Evolutionary conservation across 192 early-diverging fungal genomes (phyloP), one percentile per base, ranked within the genome.

Genomic region (Coemansia sp.): DNA sequence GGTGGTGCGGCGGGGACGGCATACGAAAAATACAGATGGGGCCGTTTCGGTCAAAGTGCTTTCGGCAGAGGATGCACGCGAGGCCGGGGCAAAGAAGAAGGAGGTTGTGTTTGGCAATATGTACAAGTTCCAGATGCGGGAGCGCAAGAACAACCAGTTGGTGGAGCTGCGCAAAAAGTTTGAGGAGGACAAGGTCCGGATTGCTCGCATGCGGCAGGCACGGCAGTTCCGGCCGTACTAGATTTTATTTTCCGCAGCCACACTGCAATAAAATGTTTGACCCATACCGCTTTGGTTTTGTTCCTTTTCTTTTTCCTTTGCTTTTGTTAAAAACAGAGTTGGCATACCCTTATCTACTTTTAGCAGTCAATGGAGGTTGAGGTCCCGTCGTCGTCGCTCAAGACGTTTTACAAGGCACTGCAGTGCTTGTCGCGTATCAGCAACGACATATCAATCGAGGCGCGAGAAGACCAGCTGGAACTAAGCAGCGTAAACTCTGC

Each of bases 51-150:
- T 85, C 18, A 79, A 82, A 3, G 88, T 84, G 3, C 84, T 83
- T 21, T 84, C 85, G n/a, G 76, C 73, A 3, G 79, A 83, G 9
- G 82, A 84, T 52, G 77, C 79, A 71, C 60, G 64, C 79, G 58
- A 87, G 88, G 73, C 86, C 70, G 63, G 91, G 3, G 50, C 26
- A 2, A 60, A 56, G 63, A 72, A 94, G 87, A 89, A 92, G 83
- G 85, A 89, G 61, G 87, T 88, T 55, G 23, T 60, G 55, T 82
- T 93, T 50, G 84, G 86, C 21, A 90, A 98, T 82, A 93, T 98
- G 86, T 98, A 98, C 73, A 82, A 93, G 12, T 98, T 98, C 87
- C 95, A 98, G 82, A 84, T 93, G 85, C 85, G 93, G 21, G 93
- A 98, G 82, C 84, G 77, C 37, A 96, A 96, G 76, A 83, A 88